Evolutionary conservation across 805 yeast genomes (phyloP).

Genomic region (Wickerhamiella galacta): DNA sequence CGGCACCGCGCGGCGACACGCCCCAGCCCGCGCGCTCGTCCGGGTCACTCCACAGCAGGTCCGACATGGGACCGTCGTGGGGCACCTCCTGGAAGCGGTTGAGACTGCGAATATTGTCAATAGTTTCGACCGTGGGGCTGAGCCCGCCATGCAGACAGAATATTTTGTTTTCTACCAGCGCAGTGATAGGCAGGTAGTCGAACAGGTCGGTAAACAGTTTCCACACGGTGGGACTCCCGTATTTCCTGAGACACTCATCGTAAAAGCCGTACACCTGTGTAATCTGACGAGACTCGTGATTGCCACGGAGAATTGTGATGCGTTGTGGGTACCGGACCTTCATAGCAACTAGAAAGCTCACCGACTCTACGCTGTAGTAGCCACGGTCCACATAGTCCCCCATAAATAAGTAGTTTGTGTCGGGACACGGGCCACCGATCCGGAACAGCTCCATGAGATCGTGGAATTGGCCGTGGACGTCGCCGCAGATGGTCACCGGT

Average conservation of each 20-base stretch:
- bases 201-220: constrained; percentile 82
- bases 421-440: constrained; percentile 93
- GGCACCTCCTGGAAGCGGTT: constrained; percentile 95
- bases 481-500: constrained; percentile 95
- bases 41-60: constrained; percentile 90
- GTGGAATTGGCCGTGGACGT: constrained; percentile 93
- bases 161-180: constrained; percentile 80
- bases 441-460: constrained; percentile 89
- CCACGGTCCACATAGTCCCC: constrained; percentile 88
- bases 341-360: constrained; percentile 81
- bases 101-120: constrained; percentile 84
- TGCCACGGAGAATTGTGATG: constrained; percentile 86
- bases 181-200: constrained; percentile 91
- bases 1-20: constrained; percentile 96
- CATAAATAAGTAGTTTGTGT: constrained; percentile 79
- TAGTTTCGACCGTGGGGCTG: constrained; percentile 90
- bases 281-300: constrained; percentile 90
- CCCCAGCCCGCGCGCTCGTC: constrained; percentile 99
- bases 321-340: constrained; percentile 85
- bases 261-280: constrained; percentile 94
- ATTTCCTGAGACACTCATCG: constrained; percentile 89
- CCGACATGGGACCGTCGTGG: constrained; percentile 97
- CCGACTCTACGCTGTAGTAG: constrained; percentile 78
- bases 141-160: constrained; percentile 95
- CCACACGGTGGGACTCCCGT: constrained; percentile 91